Conservation (phyloP, 2,329 filamentous ascomycete species). For the Talaromyces verruculosus region DNA sequence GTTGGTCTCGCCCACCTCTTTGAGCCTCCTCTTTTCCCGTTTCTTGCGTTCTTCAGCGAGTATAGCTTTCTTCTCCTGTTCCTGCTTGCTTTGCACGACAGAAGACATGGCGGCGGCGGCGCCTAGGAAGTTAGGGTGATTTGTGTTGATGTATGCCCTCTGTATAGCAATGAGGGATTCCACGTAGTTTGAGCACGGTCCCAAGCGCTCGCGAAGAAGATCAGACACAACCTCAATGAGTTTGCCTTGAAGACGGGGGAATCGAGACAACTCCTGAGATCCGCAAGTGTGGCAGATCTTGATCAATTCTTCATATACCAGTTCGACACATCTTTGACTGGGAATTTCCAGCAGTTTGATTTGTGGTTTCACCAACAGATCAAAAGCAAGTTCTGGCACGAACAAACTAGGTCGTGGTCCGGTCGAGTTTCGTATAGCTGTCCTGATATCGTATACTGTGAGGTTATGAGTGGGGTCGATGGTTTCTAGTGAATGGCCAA, state of each 20-base stretch:
- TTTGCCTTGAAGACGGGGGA: constrained; percentile 90
- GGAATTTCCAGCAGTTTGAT: constrained; percentile 96
- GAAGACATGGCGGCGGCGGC: constrained; percentile 97
- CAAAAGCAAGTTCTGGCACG: constrained; percentile 95
- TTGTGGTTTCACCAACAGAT: constrained; percentile 94
- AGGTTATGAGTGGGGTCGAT: constrained; percentile 96
- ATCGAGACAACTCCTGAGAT: constrained; percentile 87
- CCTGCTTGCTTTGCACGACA: constrained; percentile 91
- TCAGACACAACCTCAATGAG: constrained; percentile 98
- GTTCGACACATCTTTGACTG: constrained; percentile 92
- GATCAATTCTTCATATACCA: constrained; percentile 98
- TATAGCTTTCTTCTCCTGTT: constrained; percentile 79
- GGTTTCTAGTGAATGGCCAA: constrained; percentile 91
- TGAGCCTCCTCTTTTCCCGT: constrained; percentile 76
- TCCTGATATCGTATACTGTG: constrained; percentile 90
- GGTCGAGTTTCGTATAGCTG: constrained; percentile 96
- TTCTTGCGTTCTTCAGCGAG: constrained; percentile 82
- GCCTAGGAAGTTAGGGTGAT: constrained; percentile 97
- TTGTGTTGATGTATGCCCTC: constrained; percentile 98
- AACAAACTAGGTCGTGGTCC: constrained; percentile 93
- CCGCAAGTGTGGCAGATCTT: constrained; percentile 99
- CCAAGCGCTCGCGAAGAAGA: constrained; percentile 84
- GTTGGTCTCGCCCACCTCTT: constrained; percentile 76
- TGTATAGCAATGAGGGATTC: constrained; percentile 97
- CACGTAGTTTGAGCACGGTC: constrained; percentile 85